Evolutionary conservation across 192 early-diverging fungal species (phyloP).

Genomic region (Phlyctochytrium arcticum): DNA sequence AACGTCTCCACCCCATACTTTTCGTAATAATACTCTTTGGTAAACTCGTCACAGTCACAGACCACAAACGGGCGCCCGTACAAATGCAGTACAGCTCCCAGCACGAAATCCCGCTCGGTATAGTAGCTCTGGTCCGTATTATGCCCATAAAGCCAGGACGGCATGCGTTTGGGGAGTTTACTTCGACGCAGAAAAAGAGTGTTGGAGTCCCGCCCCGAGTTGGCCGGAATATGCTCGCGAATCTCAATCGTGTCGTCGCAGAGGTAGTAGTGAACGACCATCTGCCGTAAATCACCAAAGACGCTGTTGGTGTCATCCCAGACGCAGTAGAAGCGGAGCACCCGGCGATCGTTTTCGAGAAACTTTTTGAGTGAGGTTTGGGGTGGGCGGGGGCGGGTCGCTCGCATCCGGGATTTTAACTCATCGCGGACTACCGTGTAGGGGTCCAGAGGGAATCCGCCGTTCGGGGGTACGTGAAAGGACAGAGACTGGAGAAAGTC

Average conservation of each 20-base stretch:
- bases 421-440: constrained; percentile 46
- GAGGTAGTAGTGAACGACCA: constrained; percentile 61
- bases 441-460: constrained; percentile 46
- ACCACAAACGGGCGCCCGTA: constrained; percentile 56
- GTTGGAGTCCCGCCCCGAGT: constrained; percentile 49
- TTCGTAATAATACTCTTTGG: constrained; percentile 48
- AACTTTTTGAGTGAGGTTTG: constrained; percentile 52
- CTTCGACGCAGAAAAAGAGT: constrained; percentile 50
- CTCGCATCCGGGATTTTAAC: constrained; percentile 44
- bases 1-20: constrained; percentile 49
- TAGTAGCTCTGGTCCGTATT: constrained; percentile 31
- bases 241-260: constrained; percentile 61
- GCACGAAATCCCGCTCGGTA: constrained; percentile 49
- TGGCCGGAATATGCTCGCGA: constrained; percentile 49
- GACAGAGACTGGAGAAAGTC: constrained; percentile 33
- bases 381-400: constrained; percentile 41
- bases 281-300: constrained; percentile 55
- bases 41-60: constrained; percentile 62
- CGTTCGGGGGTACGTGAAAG: constrained; percentile 33
- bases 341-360: constrained; percentile 58
- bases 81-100: constrained; percentile 56
- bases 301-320: constrained; percentile 59
- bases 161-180: constrained; percentile 44
- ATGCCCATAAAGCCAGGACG: constrained; percentile 24
- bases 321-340: constrained; percentile 60